Base-by-base conservation (phyloP, 257 asterid genomes). In the Agastache rugosa region DNA sequence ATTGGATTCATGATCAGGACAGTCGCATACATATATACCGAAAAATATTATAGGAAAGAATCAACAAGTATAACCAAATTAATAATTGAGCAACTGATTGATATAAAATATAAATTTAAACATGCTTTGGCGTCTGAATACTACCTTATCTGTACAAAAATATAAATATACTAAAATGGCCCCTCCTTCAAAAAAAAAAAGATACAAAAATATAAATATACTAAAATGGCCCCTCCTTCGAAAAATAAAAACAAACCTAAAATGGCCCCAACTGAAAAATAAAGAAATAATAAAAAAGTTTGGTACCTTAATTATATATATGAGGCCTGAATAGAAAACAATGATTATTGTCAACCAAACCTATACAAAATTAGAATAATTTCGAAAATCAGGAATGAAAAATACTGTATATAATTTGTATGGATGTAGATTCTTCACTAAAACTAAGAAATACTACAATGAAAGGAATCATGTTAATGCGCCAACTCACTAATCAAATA, bases 401-500 rank as follows among this genome's bases (percentile, higher is more conserved):
- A 39, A 9, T 39, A n/a, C n/a, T n/a, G n/a, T n/a, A 47, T 34
- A 14, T 29, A 44, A 11, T 14, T 45, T 14, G 27, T 47, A 41
- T 12, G 44, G 56, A 51, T 51, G 29, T 53, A 39, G 78, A 74
- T 63, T 64, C 67, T 64, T 64, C 7, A 11, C 29, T 53, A 67
- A 55, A 67, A 67, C 79, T 12, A 72, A 69, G 72, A 73, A 48
- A 55, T 7, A 53, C 62, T 7, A 53, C 62, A 62, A 20, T 34
- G 16, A 17, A 72, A 34, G 29, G 74, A 75, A 79, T 54, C 54
- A 63, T 67, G 78, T 71, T 77, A 77, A 84, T 82, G 75, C 44
- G 81, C 85, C 85, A 86, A 79, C 82, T 72, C 85, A 79, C 60
- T 51, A 66, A 54, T 22, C 73, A 55, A 78, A 64, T 29, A 51